phyloP scores from a whole-genome alignment of 2,329 filamentous ascomycete species.

The Aspergillus bombycis region DNA sequence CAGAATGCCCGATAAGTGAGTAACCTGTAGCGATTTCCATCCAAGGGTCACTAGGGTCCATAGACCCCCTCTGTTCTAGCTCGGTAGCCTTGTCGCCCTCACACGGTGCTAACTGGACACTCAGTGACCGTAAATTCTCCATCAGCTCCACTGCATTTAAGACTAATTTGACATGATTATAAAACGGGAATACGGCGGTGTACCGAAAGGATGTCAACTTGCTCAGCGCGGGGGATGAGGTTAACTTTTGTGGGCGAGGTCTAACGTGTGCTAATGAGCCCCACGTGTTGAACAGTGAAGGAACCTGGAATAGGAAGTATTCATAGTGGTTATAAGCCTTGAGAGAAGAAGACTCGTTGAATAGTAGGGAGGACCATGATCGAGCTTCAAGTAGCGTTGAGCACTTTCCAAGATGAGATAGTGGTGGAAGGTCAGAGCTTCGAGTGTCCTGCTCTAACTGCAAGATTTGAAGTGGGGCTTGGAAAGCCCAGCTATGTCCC shows the following conservation, averaged over 20 bases:
- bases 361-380: conserved; percentile 65
- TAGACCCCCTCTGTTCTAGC: conserved; percentile 41
- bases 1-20: conserved; percentile 46
- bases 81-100: conserved; percentile 40
- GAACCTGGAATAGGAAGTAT: conserved; percentile 67
- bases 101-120: conserved; percentile 55
- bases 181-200: conserved; percentile 69
- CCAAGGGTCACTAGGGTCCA: conserved; percentile 53
- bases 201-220: conserved; percentile 54
- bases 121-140: conserved; percentile 57
- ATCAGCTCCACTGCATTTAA: conserved; percentile 52
- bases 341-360: conserved; percentile 78
- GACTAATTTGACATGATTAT: conserved; percentile 58
- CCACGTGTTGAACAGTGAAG: conserved; percentile 60
- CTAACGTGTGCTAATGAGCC: conserved; percentile 38
- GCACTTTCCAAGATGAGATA: conserved; percentile 28
- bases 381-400: conserved; percentile 59
- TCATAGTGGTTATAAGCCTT: conserved; percentile 72
- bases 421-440: conserved; percentile 25
- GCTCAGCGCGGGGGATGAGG: conserved; percentile 51
- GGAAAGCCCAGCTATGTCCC: conserved; percentile 65
- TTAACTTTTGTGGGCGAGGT: conserved; percentile 21
- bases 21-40: conserved; percentile 59
- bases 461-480: conserved; percentile 65
- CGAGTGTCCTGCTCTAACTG: conserved; percentile 41